Evolutionary conservation across 176 grass and related monocot species (phyloP).

Genomic region (Oryza australiensis): DNA sequence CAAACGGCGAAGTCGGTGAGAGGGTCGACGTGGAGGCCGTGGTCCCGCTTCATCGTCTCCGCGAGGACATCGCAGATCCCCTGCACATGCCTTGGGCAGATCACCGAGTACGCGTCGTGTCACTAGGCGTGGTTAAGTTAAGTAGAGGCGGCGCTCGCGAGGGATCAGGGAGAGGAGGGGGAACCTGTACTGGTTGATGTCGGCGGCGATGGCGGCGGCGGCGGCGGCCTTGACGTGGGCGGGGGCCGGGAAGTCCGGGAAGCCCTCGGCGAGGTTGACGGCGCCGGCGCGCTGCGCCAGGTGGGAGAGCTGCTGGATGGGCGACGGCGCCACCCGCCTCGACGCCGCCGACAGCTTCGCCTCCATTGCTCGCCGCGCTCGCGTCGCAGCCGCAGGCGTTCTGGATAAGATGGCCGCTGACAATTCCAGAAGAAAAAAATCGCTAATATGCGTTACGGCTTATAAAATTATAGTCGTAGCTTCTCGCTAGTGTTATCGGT

Average conservation of each 20-base stretch:
- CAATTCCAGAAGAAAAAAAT: too few species aligned
- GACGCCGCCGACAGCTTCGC: slow-evolving; percentile 58
- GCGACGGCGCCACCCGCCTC: slow-evolving; percentile 44
- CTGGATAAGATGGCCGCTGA: too few species aligned
- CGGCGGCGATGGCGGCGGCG: slow-evolving; percentile 58
- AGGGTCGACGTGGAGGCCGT: slow-evolving; percentile 59
- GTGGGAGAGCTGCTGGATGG: slow-evolving; percentile 85
- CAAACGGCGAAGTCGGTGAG: slow-evolving; percentile 79
- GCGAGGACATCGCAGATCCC: slow-evolving; percentile 78
- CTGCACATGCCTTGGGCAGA: slow-evolving; percentile 72
- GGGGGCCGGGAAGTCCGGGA: slow-evolving; percentile 86
- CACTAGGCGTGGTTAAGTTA: neutral
- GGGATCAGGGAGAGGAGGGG: neutral
- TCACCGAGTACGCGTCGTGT: neutral
- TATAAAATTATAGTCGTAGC: too few species aligned
- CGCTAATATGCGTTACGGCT: too few species aligned
- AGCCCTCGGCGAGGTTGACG: slow-evolving; percentile 94
- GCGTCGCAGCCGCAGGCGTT: too few species aligned
- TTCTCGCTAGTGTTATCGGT: too few species aligned
- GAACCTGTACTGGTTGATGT: slow-evolving; percentile 92
- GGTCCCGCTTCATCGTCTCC: slow-evolving; percentile 43
- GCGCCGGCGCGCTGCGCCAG: slow-evolving; percentile 73
- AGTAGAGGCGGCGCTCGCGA: neutral
- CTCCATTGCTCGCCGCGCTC: slow-evolving; percentile 47
- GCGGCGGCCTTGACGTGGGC: slow-evolving; percentile 65